These are phyloP conservation scores for Nicotiana otophora DNA, from an alignment of 257 asterid species.

Conservation along the genomic window DNA sequence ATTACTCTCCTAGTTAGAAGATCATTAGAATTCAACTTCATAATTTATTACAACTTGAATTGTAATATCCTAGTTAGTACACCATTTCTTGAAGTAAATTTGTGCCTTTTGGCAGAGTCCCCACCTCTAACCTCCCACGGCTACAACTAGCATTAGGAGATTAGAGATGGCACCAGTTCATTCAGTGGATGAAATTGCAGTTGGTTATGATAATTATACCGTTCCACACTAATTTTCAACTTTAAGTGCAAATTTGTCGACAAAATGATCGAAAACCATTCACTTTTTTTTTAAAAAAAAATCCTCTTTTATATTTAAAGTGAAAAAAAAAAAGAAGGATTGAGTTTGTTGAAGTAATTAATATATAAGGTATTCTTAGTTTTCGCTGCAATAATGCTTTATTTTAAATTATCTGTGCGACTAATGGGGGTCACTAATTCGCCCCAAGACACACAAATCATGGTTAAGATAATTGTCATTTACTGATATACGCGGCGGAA, in stretches of 20 bases:
- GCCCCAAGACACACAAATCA: not conserved
- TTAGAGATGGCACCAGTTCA: too few species aligned
- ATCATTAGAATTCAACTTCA: too few species aligned
- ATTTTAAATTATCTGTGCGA: not conserved
- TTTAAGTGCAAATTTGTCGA: not conserved
- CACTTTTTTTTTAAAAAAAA: too few species aligned
- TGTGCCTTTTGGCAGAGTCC: not conserved
- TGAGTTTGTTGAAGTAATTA: not conserved
- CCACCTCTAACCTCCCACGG: not conserved
- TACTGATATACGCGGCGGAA: not conserved
- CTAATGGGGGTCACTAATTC: not conserved
- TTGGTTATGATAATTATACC: too few species aligned
- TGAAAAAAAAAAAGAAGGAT: not conserved
- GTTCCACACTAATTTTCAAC: not conserved
- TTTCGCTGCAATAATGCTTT: not conserved
- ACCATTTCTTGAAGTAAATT: too few species aligned
- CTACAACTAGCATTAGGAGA: too few species aligned
- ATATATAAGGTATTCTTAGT: not conserved
- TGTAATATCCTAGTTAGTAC: not conserved
- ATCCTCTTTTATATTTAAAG: not conserved
- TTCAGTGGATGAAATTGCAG: too few species aligned
- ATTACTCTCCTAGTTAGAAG: too few species aligned
- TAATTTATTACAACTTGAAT: too few species aligned
- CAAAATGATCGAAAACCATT: not conserved
- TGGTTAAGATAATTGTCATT: conserved; percentile 4